A percentile compares a stretch with the other conserved stretches of the same genome.
phyloP scores from a whole-genome alignment of 768 basidiomycete species.

The Paxillus rubicundulus region DNA sequence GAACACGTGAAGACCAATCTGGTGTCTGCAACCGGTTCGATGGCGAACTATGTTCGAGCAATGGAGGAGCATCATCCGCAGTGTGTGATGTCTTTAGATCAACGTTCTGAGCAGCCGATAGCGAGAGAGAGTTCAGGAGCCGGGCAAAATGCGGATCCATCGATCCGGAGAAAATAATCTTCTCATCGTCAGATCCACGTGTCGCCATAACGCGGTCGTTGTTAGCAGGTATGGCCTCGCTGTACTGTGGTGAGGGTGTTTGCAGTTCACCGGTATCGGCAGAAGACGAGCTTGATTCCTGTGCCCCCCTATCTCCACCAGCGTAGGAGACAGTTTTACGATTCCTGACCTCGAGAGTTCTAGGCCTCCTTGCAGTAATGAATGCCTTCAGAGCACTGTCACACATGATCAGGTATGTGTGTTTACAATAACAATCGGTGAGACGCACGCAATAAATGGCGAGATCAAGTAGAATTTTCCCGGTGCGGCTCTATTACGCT shows the following conservation, averaged over 20 bases:
- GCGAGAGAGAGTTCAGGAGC: conserved; percentile 58
- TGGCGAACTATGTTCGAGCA: conserved; percentile 10
- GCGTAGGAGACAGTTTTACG: conserved; percentile 33
- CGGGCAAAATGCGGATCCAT: conserved; percentile 73
- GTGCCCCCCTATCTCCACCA: conserved; percentile 37
- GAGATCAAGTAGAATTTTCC: conserved; percentile 94
- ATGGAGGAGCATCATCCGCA: conserved; percentile 4
- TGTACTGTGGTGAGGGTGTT: conserved; percentile 61
- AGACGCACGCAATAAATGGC: conserved; percentile 81
- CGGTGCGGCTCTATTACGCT: conserved; percentile 59
- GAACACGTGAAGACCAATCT: conserved; percentile 34
- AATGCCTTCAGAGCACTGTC: conserved; percentile 53
- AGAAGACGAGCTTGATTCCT: conserved; percentile 69
- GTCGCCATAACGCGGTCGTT: conserved; percentile 18
- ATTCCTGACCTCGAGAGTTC: conserved; percentile 32
- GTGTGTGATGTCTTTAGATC: conserved; percentile 9
- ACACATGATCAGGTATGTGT: conserved; percentile 2
- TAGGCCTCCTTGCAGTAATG: conserved; percentile 62
- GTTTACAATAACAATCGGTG: not conserved
- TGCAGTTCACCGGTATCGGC: conserved; percentile 59
- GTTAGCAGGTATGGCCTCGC: conserved; percentile 34
- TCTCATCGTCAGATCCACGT: conserved; percentile 35
- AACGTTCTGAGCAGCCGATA: conserved; percentile 45
- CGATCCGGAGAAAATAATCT: conserved; percentile 24
- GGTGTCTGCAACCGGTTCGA: conserved; percentile 21